These are phyloP conservation scores for Bisporella sp. DNA, from an alignment of 2,329 filamentous ascomycete genomes.

Conservation along the genomic window DNA sequence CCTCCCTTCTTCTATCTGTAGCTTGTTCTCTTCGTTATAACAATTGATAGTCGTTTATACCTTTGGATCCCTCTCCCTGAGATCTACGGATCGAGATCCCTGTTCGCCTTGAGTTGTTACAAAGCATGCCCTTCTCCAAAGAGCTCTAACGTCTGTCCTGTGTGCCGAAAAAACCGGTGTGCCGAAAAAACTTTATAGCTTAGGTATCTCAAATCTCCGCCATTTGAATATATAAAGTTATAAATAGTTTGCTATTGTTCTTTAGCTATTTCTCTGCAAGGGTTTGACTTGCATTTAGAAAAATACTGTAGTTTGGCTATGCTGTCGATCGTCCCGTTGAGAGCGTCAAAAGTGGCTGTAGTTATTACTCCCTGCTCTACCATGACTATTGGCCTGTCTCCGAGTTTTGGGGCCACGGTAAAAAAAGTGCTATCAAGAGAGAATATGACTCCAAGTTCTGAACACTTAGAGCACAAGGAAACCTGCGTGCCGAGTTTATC, in stretches of 20 bases:
- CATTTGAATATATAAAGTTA: not conserved
- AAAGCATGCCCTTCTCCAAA: too few relatives aligned
- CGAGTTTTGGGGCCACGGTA: not conserved
- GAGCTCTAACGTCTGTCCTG: too few relatives aligned
- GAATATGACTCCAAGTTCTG: not conserved
- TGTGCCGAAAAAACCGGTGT: not conserved
- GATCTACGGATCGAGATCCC: too few relatives aligned
- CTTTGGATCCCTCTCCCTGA: too few relatives aligned
- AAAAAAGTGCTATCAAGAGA: not conserved
- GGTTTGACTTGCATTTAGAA: not conserved
- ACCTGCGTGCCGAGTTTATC: slow-evolving; percentile 3
- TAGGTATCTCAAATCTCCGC: too few relatives aligned
- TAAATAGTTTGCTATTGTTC: not conserved
- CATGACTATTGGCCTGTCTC: not conserved
- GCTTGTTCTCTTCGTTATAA: too few relatives aligned
- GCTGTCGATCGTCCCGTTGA: not conserved
- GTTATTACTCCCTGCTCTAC: not conserved
- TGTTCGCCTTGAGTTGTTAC: too few relatives aligned
- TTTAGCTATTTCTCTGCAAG: not conserved
- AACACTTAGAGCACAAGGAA: not conserved
- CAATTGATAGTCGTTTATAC: too few relatives aligned
- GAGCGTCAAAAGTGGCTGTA: not conserved
- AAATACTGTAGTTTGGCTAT: not conserved
- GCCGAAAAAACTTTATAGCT: not conserved
- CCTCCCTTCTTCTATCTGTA: too few relatives aligned